Conservation (phyloP, 306 rosid species). For the Glycine latifolia region DNA sequence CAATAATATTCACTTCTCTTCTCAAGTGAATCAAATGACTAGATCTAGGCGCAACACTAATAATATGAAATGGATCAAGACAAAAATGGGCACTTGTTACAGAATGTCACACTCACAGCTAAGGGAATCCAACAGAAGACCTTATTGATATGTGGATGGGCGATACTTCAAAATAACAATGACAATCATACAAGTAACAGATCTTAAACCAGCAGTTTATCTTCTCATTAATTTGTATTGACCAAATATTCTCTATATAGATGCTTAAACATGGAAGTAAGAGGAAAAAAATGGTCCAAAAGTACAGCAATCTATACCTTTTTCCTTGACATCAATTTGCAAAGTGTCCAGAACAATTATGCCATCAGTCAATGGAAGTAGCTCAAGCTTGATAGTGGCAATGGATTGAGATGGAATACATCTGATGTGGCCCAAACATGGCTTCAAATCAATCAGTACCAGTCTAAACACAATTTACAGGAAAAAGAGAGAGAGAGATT, state of each 20-base stretch:
- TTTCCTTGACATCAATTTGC: slow-evolving; percentile 88
- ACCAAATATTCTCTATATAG: slow-evolving; percentile 24
- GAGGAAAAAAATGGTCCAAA: slow-evolving; percentile 20
- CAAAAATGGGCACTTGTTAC: slow-evolving; percentile 2
- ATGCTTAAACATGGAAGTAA: slow-evolving; percentile 42
- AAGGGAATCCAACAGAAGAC: slow-evolving; percentile 22
- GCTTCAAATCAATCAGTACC: slow-evolving; percentile 33
- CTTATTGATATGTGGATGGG: slow-evolving; percentile 1
- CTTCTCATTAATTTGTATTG: slow-evolving; percentile 29
- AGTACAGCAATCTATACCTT: slow-evolving; percentile 58
- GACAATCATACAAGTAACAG: slow-evolving; percentile 30
- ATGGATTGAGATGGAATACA: slow-evolving; percentile 82
- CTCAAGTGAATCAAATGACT: neutral
- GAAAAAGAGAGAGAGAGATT: neutral
- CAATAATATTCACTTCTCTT: neutral
- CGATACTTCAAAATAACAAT: slow-evolving; percentile 31
- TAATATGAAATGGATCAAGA: slow-evolving; percentile 24
- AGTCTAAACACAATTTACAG: slow-evolving; percentile 31
- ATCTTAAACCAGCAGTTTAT: slow-evolving; percentile 22
- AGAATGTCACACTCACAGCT: neutral
- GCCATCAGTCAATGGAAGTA: slow-evolving; percentile 94
- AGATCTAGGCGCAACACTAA: slow-evolving; percentile 5
- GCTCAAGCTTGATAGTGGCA: slow-evolving; percentile 86
- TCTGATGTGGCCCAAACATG: slow-evolving; percentile 57
- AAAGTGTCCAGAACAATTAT: slow-evolving; percentile 84